These are phyloP conservation scores for Wallemia hederae DNA, from an alignment of 1,284 basidiomycete species.

Conservation along the genomic window DNA sequence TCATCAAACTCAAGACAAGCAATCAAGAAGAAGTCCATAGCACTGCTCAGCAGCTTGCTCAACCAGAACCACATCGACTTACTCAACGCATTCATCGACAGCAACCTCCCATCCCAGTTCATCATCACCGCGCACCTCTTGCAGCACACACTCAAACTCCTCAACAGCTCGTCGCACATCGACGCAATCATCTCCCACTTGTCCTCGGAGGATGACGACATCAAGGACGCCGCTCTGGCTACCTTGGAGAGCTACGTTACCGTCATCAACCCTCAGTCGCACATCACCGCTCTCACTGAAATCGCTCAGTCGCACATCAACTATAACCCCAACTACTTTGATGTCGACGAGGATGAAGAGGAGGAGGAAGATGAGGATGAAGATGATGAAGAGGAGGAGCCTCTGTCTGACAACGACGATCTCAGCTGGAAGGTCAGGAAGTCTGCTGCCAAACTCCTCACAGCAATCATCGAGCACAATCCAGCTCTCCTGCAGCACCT, in stretches of 20 bases:
- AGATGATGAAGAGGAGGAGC: conserved; percentile 43
- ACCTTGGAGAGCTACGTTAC: background rate
- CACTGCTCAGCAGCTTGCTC: background rate
- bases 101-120: background rate
- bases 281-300: background rate
- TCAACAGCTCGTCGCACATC: background rate
- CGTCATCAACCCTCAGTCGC: background rate
- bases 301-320: background rate
- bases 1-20: background rate
- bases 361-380: conserved; percentile 19
- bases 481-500: conserved; percentile 51
- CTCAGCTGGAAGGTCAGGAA: conserved; percentile 95
- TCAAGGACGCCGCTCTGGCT: background rate
- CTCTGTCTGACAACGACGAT: conserved; percentile 91
- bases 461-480: conserved; percentile 56
- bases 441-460: conserved; percentile 64
- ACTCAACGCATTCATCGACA: background rate
- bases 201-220: background rate
- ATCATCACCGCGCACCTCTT: background rate
- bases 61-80: background rate
- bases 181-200: background rate
- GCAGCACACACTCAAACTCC: background rate
- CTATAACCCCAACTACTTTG: background rate
- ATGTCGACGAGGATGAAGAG: conserved; percentile 12
- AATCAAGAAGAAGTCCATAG: background rate